A percentile compares a stretch with the other conserved stretches of the same genome.
Conservation (phyloP, 495 filamentous ascomycete genomes). For the Xylaria sp. region DNA sequence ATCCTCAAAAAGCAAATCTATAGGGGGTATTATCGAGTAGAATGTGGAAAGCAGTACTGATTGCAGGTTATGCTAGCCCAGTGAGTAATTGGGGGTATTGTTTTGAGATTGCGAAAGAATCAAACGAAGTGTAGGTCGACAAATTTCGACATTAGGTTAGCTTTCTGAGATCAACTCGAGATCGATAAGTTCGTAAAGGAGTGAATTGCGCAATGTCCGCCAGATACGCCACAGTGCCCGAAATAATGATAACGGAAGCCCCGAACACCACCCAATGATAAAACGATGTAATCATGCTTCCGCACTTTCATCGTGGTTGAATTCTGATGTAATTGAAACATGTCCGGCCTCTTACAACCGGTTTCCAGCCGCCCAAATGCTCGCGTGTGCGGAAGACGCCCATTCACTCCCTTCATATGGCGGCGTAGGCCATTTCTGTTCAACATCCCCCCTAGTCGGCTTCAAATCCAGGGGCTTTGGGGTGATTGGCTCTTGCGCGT, state of each 20-base stretch:
- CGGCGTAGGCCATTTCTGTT: slow-evolving; percentile 92
- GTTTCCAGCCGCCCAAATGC: slow-evolving; percentile 73
- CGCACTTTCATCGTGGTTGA: slow-evolving; percentile 32
- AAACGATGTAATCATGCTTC: slow-evolving; percentile 39
- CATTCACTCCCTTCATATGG: slow-evolving; percentile 89
- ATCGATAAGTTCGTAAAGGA: slow-evolving; percentile 39
- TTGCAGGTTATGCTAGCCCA: slow-evolving; percentile 36
- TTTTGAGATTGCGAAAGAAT: slow-evolving; percentile 24
- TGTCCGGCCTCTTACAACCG: slow-evolving; percentile 49
- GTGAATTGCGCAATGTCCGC: slow-evolving; percentile 34
- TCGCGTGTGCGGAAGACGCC: slow-evolving; percentile 79
- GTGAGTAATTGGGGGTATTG: slow-evolving; percentile 38
- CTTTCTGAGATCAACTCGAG: slow-evolving; percentile 40
- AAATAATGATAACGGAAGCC: slow-evolving; percentile 28
- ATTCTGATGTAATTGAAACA: slow-evolving; percentile 22
- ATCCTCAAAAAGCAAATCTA: slow-evolving; percentile 44
- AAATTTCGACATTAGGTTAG: slow-evolving; percentile 37
- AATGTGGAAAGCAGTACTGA: slow-evolving; percentile 37
- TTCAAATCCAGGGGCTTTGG: slow-evolving; percentile 64
- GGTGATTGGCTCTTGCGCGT: slow-evolving; percentile 65
- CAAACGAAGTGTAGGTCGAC: slow-evolving; percentile 35
- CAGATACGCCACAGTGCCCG: slow-evolving; percentile 31
- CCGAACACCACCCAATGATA: slow-evolving; percentile 45
- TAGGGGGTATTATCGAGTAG: slow-evolving; percentile 52
- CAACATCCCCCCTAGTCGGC: slow-evolving; percentile 53